Evolutionary conservation across 352 stramenopile genomes (phyloP).

Genomic region (Globisporangium viniferum): DNA sequence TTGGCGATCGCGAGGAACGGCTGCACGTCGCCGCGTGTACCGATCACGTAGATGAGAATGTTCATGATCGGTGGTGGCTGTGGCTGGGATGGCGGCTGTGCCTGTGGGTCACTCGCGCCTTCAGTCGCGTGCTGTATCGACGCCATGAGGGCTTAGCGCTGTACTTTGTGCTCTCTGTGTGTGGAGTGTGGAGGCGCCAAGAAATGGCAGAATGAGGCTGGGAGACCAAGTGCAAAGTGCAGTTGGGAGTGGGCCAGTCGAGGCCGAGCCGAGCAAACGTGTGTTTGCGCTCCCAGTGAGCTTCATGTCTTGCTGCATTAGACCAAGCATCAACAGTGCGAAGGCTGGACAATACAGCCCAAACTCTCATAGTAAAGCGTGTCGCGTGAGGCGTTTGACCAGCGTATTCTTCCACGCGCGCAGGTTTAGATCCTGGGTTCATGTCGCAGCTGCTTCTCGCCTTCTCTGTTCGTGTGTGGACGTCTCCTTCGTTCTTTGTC

Average conservation of each 20-base stretch:
- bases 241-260: background rate
- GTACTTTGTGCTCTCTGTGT: background rate
- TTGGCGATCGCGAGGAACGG: constrained; percentile 87
- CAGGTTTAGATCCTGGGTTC: background rate
- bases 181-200: background rate
- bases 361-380: background rate
- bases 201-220: background rate
- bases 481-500: background rate
- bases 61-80: constrained; percentile 32
- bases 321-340: background rate
- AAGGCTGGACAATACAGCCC: background rate
- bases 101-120: too few species aligned
- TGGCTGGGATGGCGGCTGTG: too few species aligned
- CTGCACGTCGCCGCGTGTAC: constrained; percentile 86
- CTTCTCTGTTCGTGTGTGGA: background rate
- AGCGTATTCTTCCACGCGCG: background rate
- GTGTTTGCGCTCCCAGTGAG: background rate
- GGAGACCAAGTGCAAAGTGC: background rate
- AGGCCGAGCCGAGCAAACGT: background rate
- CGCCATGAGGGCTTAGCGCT: background rate
- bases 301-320: background rate
- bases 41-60: constrained; percentile 89
- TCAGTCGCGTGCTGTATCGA: background rate
- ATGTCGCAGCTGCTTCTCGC: background rate
- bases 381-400: background rate